A percentile compares a stretch with the other conserved stretches of the same genome.
phyloP scores from a whole-genome alignment of 257 asterid genomes.

The Eustoma russellianum region DNA sequence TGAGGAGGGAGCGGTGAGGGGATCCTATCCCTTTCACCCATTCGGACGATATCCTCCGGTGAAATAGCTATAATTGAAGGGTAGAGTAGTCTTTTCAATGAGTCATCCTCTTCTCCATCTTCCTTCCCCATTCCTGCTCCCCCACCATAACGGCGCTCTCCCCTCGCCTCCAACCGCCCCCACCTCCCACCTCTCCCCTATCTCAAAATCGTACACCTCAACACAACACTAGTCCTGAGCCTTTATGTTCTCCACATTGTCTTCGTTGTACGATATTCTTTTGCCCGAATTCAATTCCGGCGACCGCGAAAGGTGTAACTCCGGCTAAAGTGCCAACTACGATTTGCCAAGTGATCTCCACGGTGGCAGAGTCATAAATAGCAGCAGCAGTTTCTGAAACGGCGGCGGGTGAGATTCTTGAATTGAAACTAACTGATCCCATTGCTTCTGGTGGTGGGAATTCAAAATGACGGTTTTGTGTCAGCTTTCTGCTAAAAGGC shows the following conservation, averaged over 20 bases:
- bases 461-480: not conserved
- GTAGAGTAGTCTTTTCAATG: too few relatives aligned
- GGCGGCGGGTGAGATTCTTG: constrained; percentile 10
- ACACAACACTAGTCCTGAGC: constrained; percentile 78
- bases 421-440: not conserved
- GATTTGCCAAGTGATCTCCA: constrained; percentile 59
- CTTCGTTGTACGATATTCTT: constrained; percentile 78
- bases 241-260: constrained; percentile 60
- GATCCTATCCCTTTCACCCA: too few relatives aligned
- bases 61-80: too few relatives aligned
- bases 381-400: constrained; percentile 19
- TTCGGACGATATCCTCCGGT: too few relatives aligned
- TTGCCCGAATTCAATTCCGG: constrained; percentile 83
- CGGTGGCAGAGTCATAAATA: constrained; percentile 35
- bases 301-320: constrained; percentile 77
- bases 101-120: too few relatives aligned
- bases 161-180: too few relatives aligned
- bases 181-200: too few relatives aligned
- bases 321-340: constrained; percentile 78
- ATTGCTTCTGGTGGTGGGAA: not conserved
- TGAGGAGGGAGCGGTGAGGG: too few relatives aligned
- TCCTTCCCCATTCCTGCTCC: too few relatives aligned
- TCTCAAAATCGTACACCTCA: too few relatives aligned
- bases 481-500: constrained; percentile 11
- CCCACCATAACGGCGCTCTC: too few relatives aligned